These are phyloP conservation scores for Globisporangium sylvaticum DNA, from an alignment of 352 stramenopile genomes.

Conservation along the genomic window DNA sequence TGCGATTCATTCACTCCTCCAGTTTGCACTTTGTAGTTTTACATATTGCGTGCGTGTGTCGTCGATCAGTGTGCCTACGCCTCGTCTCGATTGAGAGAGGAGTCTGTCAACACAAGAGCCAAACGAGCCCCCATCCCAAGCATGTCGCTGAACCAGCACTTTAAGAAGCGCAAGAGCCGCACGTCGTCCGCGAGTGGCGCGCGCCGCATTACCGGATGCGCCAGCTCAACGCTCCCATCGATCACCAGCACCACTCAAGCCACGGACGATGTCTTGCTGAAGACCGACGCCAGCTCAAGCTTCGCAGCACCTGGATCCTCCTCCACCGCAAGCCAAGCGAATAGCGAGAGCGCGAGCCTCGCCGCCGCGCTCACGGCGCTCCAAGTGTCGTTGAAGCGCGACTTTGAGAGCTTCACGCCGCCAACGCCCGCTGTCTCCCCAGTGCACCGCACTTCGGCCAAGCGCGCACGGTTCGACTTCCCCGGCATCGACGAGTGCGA, in stretches of 20 bases:
- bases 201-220: neutral
- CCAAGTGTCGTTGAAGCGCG: slow-evolving; percentile 72
- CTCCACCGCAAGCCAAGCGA: slow-evolving; percentile 5
- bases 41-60: neutral
- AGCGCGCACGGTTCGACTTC: slow-evolving; percentile 65
- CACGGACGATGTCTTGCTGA: slow-evolving; percentile 1
- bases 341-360: slow-evolving; percentile 41
- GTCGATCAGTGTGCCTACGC: neutral
- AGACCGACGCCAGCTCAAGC: slow-evolving; percentile 3
- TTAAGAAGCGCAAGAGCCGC: slow-evolving; percentile 69
- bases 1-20: slow-evolving; percentile 1
- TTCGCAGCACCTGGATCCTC: slow-evolving; percentile 12
- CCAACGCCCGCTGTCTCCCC: slow-evolving; percentile 70
- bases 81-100: slow-evolving; percentile 9
- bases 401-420: slow-evolving; percentile 64
- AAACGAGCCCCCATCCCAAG: slow-evolving; percentile 6
- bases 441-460: slow-evolving; percentile 38
- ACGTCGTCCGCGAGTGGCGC: slow-evolving; percentile 16
- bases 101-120: neutral
- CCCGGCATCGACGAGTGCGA: slow-evolving; percentile 23
- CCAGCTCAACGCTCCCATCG: neutral
- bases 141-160: slow-evolving; percentile 58
- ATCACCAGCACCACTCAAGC: neutral
- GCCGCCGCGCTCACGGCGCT: slow-evolving; percentile 57
- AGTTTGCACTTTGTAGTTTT: slow-evolving; percentile 2